phyloP scores from a whole-genome alignment of 495 filamentous ascomycete species.

The Pyronema domesticum region DNA sequence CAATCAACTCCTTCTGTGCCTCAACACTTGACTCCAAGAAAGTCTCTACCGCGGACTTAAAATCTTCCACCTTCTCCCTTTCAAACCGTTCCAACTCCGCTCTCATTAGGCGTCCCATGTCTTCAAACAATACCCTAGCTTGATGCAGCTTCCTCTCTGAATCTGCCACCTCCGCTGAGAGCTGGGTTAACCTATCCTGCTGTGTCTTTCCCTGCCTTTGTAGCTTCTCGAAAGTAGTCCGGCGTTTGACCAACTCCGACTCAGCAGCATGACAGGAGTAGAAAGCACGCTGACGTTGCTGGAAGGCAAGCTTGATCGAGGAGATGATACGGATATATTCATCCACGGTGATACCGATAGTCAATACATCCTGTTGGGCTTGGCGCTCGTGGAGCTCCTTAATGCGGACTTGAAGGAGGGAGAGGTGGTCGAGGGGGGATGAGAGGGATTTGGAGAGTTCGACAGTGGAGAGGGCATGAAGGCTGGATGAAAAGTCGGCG shows the following conservation, averaged over 20 bases:
- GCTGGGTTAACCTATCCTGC: constrained; percentile 82
- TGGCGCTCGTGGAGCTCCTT: constrained; percentile 90
- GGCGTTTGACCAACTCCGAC: constrained; percentile 71
- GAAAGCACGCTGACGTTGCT: constrained; percentile 84
- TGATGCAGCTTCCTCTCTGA: constrained; percentile 89
- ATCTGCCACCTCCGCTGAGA: constrained; percentile 78
- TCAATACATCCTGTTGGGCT: constrained; percentile 91
- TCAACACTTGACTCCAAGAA: constrained; percentile 92
- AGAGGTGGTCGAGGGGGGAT: constrained; percentile 70
- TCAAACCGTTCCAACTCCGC: constrained; percentile 85
- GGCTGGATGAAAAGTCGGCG: constrained; percentile 73
- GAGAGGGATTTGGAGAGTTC: constrained; percentile 43
- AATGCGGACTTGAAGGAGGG: constrained; percentile 81
- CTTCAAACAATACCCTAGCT: constrained; percentile 75
- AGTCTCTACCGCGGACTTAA: constrained; percentile 94
- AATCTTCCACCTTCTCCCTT: constrained; percentile 95
- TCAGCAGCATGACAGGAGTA: constrained; percentile 84
- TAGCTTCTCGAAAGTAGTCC: constrained; percentile 72
- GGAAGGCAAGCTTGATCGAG: constrained; percentile 78
- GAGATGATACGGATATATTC: constrained; percentile 95
- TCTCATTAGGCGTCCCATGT: constrained; percentile 90
- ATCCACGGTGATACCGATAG: constrained; percentile 89
- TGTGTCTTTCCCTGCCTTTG: constrained; percentile 83
- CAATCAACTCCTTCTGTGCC: constrained; percentile 98
- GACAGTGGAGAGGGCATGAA: constrained; percentile 67